Evolutionary conservation across 1,284 basidiomycete species (phyloP), one percentile per base, ranked within the genome.

Genomic region (Thelephora terrestris): DNA sequence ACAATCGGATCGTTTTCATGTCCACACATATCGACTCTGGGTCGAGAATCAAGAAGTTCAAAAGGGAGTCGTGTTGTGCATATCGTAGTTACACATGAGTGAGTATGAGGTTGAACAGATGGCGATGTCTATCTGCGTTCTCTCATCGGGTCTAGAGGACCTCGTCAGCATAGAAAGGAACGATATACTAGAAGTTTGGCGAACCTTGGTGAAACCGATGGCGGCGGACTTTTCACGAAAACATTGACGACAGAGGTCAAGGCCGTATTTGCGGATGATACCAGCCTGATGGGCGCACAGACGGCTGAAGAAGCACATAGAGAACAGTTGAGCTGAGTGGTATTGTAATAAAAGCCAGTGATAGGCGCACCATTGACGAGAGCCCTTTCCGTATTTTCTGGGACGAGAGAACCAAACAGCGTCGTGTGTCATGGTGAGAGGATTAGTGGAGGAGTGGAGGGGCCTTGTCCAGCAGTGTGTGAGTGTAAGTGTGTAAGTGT

Each of bases 211-310:
- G 78, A 96, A 96, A 55, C 92, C 93, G 64, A 96, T 95, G 57
- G 86, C 85, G 61, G 82, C 78, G 54, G 90, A 79, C 75, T 93
- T 93, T 76, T 96, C 93, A 62, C 93, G 88, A 87, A 96, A 96
- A 74, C 92, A 96, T 73, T 96, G 92, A 70, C 92, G 88, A 78
- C 92, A 96, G 61, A 95, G 86, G 74, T 95, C 90, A 63, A 96
- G 81, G 52, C 91, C 91, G 73, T 91, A 91, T 70, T 90, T 90
- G 68, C 85, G 88, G 72, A 97, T 91, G 67, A 96, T 81, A 86
- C 92, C 92, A 62, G 91, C 92, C 70, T 90, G 88, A 74, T 97
- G 92, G 45, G 89, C 86, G 66, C 92, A 97, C 65, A 92, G 88
- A 66, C 93, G 91, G 80, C 90, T 92, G 56, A 49, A 54, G 34